These are phyloP conservation scores for Nematodospora anomalae DNA, from an alignment of 1,139 yeast genomes.

Conservation along the genomic window DNA sequence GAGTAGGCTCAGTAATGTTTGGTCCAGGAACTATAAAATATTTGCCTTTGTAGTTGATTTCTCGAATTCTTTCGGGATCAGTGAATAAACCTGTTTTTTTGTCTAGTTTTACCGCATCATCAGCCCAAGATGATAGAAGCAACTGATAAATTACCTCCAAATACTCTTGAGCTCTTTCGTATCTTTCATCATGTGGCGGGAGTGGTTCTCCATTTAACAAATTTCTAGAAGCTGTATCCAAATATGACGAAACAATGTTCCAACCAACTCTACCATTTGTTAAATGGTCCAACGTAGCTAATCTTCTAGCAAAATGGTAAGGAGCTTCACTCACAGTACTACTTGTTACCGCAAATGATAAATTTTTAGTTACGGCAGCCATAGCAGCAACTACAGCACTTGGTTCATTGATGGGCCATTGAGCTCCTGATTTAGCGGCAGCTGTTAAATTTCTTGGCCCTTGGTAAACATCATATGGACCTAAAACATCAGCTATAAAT, in stretches of 20 bases:
- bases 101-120: constrained; percentile 35
- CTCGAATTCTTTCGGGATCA: constrained; percentile 19
- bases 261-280: constrained; percentile 48
- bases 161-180: constrained; percentile 43
- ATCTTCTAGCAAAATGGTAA: constrained; percentile 43
- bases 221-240: constrained; percentile 43
- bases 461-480: constrained; percentile 41
- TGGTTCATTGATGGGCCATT: constrained; percentile 45
- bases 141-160: constrained; percentile 41
- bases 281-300: constrained; percentile 44
- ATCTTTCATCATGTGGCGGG: constrained; percentile 43
- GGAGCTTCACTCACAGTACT: constrained; percentile 47
- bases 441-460: constrained; percentile 36
- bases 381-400: constrained; percentile 41
- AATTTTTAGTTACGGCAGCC: constrained; percentile 41
- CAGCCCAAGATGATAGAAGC: constrained; percentile 45
- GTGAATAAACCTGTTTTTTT: constrained; percentile 28
- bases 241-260: constrained; percentile 43
- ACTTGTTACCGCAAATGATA: constrained; percentile 42
- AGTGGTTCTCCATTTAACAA: constrained; percentile 32
- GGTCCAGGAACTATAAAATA: constrained; percentile 46
- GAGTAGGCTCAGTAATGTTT: constrained; percentile 41
- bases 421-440: constrained; percentile 40
- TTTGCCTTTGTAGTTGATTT: constrained; percentile 34
- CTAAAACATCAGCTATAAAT: constrained; percentile 48